A percentile compares a stretch with the other conserved stretches of the same genome.
These are phyloP conservation scores for Lactifluus pinguis DNA, from an alignment of 768 basidiomycete genomes.

Conservation along the genomic window DNA sequence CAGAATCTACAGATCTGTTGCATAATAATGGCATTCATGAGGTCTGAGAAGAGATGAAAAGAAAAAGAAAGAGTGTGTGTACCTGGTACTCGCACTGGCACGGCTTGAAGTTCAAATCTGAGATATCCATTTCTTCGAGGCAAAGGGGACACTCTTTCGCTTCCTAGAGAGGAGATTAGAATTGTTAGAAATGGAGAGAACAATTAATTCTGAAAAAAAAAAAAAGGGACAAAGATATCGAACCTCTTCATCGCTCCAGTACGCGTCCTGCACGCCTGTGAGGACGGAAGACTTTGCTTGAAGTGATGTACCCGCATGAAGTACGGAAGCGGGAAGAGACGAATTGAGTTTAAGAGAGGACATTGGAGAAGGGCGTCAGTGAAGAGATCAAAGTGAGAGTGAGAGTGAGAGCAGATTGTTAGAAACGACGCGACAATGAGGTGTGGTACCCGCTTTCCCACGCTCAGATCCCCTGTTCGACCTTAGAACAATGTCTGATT, in stretches of 20 bases:
- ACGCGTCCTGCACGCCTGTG: conserved; percentile 91
- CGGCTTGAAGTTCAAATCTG: conserved; percentile 98
- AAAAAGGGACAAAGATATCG: conserved; percentile 35
- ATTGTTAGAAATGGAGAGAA: background rate
- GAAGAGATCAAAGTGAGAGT: background rate
- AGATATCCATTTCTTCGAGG: conserved; percentile 97
- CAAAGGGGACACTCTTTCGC: conserved; percentile 97
- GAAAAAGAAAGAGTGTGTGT: conserved; percentile 12
- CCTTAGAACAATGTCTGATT: conserved; percentile 22
- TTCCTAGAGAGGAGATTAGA: conserved; percentile 45
- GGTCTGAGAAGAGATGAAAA: conserved; percentile 4
- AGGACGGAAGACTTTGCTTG: conserved; percentile 82
- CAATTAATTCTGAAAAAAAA: conserved; percentile 22
- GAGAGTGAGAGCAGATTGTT: background rate
- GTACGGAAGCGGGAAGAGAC: conserved; percentile 63
- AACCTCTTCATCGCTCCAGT: conserved; percentile 90
- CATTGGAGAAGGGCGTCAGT: conserved; percentile 28
- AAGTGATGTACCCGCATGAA: conserved; percentile 57
- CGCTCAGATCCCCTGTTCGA: background rate
- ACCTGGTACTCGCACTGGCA: conserved; percentile 99
- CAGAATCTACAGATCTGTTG: conserved; percentile 94
- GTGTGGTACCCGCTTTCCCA: conserved; percentile 8
- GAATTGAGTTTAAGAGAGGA: conserved; percentile 49
- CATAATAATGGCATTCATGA: background rate
- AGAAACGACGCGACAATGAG: conserved; percentile 20